A percentile compares a stretch with the other conserved stretches of the same genome.
phyloP scores from a whole-genome alignment of 1,284 basidiomycete genomes.

The Rhizoctonia solani region DNA sequence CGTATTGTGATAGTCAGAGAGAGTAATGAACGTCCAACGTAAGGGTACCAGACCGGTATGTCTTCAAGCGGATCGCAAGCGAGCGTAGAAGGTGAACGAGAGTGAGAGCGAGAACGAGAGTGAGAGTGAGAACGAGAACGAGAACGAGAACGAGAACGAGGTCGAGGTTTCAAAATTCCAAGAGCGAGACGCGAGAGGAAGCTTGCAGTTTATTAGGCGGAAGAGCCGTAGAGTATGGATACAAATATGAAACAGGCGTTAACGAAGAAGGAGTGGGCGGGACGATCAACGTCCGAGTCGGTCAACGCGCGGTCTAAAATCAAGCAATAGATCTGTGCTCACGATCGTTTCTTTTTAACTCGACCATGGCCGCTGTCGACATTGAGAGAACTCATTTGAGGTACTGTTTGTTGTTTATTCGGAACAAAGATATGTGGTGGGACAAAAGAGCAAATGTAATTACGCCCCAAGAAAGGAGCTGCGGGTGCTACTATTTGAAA shows the following conservation, averaged over 20 bases:
- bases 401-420: background rate
- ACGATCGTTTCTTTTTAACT: slow-evolving; percentile 34
- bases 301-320: background rate
- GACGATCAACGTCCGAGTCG: background rate
- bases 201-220: background rate
- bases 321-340: background rate
- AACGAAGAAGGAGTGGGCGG: background rate
- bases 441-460: slow-evolving; percentile 12
- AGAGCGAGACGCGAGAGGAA: slow-evolving; percentile 28
- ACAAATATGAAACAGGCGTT: background rate
- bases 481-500: no score
- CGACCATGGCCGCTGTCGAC: background rate
- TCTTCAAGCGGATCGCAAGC: background rate
- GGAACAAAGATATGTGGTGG: background rate
- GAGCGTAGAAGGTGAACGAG: slow-evolving; percentile 10
- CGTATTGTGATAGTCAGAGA: slow-evolving; percentile 8
- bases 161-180: slow-evolving; percentile 2
- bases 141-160: no score
- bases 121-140: no score
- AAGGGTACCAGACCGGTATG: slow-evolving; percentile 27
- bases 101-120: slow-evolving; percentile 18
- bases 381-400: slow-evolving; percentile 4
- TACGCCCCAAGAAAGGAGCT: background rate
- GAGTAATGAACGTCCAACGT: slow-evolving; percentile 3
- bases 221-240: background rate